Conservation (phyloP, 2,329 filamentous ascomycete genomes). For the Amesomyces nigricolor region DNA sequence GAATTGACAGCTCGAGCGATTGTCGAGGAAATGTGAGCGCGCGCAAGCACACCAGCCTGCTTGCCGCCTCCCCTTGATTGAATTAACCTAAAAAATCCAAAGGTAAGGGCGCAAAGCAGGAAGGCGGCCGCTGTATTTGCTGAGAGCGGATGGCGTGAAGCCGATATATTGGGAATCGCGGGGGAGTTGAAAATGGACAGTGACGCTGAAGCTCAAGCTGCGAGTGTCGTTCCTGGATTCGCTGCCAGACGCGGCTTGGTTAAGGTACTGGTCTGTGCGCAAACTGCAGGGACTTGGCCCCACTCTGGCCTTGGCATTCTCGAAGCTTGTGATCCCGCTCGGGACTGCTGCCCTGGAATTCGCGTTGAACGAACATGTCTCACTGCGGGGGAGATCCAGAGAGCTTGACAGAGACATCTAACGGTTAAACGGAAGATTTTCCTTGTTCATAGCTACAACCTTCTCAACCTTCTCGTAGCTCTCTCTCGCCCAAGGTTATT, state of each 20-base stretch:
- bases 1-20: neutral
- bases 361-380: too few species aligned
- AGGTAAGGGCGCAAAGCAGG: neutral
- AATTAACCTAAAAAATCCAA: too few species aligned
- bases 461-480: too few species aligned
- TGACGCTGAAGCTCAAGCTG: slow-evolving; percentile 8
- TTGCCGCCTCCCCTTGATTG: slow-evolving; percentile 2
- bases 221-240: neutral
- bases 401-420: too few species aligned
- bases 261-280: slow-evolving; percentile 23
- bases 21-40: neutral
- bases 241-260: neutral
- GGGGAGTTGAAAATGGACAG: neutral
- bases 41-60: slow-evolving; percentile 8
- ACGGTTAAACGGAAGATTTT: too few species aligned
- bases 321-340: neutral
- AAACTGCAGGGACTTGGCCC: slow-evolving; percentile 5
- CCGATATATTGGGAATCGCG: neutral
- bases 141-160: neutral
- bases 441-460: too few species aligned
- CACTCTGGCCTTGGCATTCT: neutral
- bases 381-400: too few species aligned
- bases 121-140: neutral
- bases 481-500: too few species aligned
- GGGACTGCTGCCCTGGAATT: too few species aligned